Evolutionary conservation across 169 alveolate species (phyloP).

Genomic region (Plasmodium billcollinsi): DNA sequence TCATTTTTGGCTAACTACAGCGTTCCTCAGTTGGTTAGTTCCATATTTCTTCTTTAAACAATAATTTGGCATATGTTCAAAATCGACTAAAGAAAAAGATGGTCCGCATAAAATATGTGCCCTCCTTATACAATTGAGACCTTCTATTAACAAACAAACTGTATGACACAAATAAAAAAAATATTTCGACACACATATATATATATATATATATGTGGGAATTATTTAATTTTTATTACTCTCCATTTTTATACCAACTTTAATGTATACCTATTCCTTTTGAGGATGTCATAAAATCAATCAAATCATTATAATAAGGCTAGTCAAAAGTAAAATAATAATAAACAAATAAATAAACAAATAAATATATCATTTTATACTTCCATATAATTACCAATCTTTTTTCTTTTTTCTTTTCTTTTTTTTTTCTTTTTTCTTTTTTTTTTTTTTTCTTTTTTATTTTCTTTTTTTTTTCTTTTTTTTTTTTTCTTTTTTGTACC

Average conservation of each 20-base stretch:
- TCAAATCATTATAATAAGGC: conserved; percentile 53
- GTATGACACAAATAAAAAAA: too few relatives aligned
- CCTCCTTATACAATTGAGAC: conserved; percentile 27
- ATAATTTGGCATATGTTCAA: conserved; percentile 35
- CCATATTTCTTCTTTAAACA: conserved; percentile 76
- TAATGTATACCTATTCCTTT: conserved; percentile 58
- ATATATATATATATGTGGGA: neutral
- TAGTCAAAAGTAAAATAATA: conserved; percentile 6
- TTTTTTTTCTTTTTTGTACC: conserved; percentile 7
- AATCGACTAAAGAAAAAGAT: conserved; percentile 26
- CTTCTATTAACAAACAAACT: conserved; percentile 72
- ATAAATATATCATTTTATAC: neutral
- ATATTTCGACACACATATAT: too few relatives aligned
- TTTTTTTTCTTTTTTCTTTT: too few relatives aligned
- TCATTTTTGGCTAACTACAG: conserved; percentile 38
- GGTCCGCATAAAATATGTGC: conserved; percentile 61
- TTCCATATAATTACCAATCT: too few relatives aligned
- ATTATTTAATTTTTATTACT: conserved; percentile 2
- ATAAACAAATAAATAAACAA: conserved; percentile 12
- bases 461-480: too few relatives aligned
- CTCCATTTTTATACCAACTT: too few relatives aligned
- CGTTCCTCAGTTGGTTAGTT: conserved; percentile 46
- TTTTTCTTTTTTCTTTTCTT: too few relatives aligned
- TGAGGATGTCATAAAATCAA: conserved; percentile 62
- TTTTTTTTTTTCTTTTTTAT: too few relatives aligned